phyloP scores from a whole-genome alignment of 176 grass and related monocot species.

The Carex littledalei region DNA sequence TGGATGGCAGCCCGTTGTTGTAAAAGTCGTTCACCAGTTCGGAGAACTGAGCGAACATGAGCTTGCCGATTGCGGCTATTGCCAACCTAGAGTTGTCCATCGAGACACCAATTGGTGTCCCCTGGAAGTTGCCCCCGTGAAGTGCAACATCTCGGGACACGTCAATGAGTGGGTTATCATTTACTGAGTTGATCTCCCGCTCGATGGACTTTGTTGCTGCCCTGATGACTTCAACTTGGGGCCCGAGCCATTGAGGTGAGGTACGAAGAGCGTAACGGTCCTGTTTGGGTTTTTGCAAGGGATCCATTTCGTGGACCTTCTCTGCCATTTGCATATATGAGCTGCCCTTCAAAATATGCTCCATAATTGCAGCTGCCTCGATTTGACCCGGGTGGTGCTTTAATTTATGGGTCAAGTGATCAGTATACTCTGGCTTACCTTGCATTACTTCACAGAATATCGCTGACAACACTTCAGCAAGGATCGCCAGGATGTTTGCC shows the following conservation, averaged over 20 bases:
- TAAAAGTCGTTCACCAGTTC: conserved; percentile 97
- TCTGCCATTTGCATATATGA: conserved; percentile 79
- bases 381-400: conserved; percentile 97
- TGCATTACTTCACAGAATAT: conserved; percentile 92
- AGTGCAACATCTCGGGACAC: conserved; percentile 73
- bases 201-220: conserved; percentile 88
- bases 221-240: conserved; percentile 85
- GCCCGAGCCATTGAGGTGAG: conserved; percentile 89
- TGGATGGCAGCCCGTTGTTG: conserved; percentile 91
- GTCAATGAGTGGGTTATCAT: conserved; percentile 93
- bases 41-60: conserved; percentile 91
- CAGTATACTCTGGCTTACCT: conserved; percentile 86
- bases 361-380: conserved; percentile 87
- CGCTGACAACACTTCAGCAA: conserved; percentile 70
- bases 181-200: conserved; percentile 98
- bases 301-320: conserved; percentile 79
- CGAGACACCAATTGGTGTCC: conserved; percentile 86
- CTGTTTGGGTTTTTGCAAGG: conserved; percentile 87
- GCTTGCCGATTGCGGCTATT: conserved; percentile 79
- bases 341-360: conserved; percentile 82
- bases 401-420: conserved; percentile 88
- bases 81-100: conserved; percentile 95
- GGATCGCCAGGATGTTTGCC: conserved; percentile 50
- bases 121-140: conserved; percentile 95
- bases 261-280: conserved; percentile 91